Evolutionary conservation across 2,329 filamentous ascomycete species (phyloP), one percentile per base, ranked within the genome.

Genomic region (Pyrenophora seminiperda): DNA sequence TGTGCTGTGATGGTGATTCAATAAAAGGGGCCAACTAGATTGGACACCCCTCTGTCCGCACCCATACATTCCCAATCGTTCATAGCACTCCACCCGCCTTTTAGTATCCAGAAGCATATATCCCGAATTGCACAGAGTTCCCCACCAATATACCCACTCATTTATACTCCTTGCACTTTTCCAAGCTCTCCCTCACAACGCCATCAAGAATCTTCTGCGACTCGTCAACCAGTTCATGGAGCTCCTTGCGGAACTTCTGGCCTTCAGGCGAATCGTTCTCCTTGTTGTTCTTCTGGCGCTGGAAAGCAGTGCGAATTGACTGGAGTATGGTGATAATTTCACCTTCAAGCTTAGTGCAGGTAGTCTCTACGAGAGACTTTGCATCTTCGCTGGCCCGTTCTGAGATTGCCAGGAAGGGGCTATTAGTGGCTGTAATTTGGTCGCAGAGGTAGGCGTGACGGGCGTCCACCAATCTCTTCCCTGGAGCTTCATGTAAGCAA

Each of bases 101-200:
- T n/a, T n/a, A n/a, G n/a, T n/a, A n/a, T n/a, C n/a, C n/a, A n/a
- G n/a, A n/a, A n/a, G n/a, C n/a, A n/a, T n/a, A n/a, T n/a, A n/a
- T n/a, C n/a, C n/a, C n/a, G n/a, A n/a, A n/a, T n/a, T n/a, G n/a
- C n/a, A n/a, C n/a, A n/a, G n/a, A n/a, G n/a, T n/a, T n/a, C n/a
- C n/a, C n/a, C n/a, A n/a, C n/a, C n/a, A n/a, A n/a, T n/a, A n/a
- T n/a, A n/a, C n/a, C n/a, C n/a, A 22, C 22, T 54, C 32, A 50
- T 24, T 47, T 54, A 18, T 43, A 43, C 41, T 43, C 14, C 29
- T 47, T 50, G 40, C 54, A 58, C 27, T 34, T 32, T 1, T 58
- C 52, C 32, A 58, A 19, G 31, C 33, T 44, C 39, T 52, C 41
- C 11, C 15, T 24, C 7, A 38, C 44, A 24, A 45, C 24, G 2